Evolutionary conservation across 2,329 filamentous ascomycete species (phyloP).

Genomic region (Fusarium ramigenum): DNA sequence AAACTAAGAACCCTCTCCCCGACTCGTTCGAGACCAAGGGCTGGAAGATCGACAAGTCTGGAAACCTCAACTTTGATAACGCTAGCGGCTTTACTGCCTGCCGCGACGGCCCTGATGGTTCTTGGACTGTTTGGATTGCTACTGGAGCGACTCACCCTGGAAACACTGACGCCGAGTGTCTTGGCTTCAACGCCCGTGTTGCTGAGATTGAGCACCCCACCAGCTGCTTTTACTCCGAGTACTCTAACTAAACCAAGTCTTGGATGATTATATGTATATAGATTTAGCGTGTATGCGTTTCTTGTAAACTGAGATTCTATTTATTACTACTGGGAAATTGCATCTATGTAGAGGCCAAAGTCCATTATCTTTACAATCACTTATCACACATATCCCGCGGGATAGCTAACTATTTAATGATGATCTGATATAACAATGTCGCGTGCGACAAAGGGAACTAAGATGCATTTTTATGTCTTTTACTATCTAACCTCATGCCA

Average conservation of each 20-base stretch:
- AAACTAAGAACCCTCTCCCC: slow-evolving; percentile 40
- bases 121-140: slow-evolving; percentile 53
- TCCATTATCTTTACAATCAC: background rate
- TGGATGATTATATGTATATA: background rate
- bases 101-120: slow-evolving; percentile 52
- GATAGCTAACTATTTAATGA: too few species aligned
- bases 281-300: background rate
- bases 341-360: rapidly evolving
- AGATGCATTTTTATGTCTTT: too few species aligned
- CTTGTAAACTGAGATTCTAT: background rate
- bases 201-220: slow-evolving; percentile 42
- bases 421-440: too few species aligned
- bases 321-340: background rate
- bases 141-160: slow-evolving; percentile 48
- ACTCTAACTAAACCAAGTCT: slow-evolving; percentile 21
- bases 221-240: slow-evolving; percentile 48
- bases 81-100: slow-evolving; percentile 59
- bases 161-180: slow-evolving; percentile 48
- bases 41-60: slow-evolving; percentile 56
- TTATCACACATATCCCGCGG: too few species aligned
- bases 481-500: too few species aligned
- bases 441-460: too few species aligned
- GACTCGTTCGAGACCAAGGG: slow-evolving; percentile 56
- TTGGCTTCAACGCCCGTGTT: slow-evolving; percentile 47
- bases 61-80: background rate